These are phyloP conservation scores for Reticulascus tulasneorum DNA, from an alignment of 2,329 filamentous ascomycete species.

Conservation along the genomic window DNA sequence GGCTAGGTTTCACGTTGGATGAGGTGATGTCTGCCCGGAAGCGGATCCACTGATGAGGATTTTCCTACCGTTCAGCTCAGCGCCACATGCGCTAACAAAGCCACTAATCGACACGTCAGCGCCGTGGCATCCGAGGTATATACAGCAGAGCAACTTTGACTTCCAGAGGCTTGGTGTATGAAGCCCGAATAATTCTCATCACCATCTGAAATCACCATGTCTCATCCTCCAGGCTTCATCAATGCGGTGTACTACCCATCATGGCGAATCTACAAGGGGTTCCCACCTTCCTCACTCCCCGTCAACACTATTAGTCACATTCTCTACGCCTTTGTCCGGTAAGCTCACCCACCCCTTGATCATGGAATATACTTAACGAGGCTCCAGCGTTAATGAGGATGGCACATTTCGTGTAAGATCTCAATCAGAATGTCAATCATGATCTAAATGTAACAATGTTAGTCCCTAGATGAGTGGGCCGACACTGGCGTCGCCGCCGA, in stretches of 20 bases:
- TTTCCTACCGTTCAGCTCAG: too few species aligned
- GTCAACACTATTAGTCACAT: constrained; percentile 57
- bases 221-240: constrained; percentile 16
- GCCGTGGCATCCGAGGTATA: too few species aligned
- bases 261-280: constrained; percentile 58
- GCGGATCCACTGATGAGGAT: too few species aligned
- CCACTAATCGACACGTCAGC: too few species aligned
- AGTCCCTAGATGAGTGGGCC: constrained; percentile 58
- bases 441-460: background rate
- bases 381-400: constrained; percentile 27
- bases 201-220: constrained; percentile 5
- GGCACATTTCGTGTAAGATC: constrained; percentile 35
- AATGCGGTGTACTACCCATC: constrained; percentile 60
- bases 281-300: constrained; percentile 55
- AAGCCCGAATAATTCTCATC: too few species aligned
- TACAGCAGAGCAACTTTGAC: too few species aligned
- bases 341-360: constrained; percentile 5
- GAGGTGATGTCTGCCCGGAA: too few species aligned
- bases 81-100: too few species aligned
- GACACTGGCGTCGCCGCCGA: constrained; percentile 58
- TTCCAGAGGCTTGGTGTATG: too few species aligned
- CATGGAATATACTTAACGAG: background rate
- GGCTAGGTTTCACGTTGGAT: too few species aligned
- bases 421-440: background rate
- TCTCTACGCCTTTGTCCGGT: constrained; percentile 61